Conservation (phyloP, 805 yeast genomes). For the Saturnispora serradocipensis region DNA sequence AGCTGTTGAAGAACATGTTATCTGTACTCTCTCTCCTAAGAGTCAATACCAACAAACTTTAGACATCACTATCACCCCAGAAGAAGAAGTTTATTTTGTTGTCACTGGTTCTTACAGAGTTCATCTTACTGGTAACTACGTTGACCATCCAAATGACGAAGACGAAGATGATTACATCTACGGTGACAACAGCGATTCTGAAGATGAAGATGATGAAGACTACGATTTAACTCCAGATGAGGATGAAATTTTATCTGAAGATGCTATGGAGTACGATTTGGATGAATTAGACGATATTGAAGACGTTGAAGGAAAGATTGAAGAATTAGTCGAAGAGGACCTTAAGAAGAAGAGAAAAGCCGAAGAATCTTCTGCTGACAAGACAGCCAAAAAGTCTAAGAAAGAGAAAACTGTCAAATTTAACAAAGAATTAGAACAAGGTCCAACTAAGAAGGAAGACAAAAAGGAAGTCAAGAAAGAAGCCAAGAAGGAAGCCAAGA, state of each 20-base stretch:
- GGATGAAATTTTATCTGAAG: slow-evolving; percentile 42
- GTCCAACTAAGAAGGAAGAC: slow-evolving; percentile 52
- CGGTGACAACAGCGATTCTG: slow-evolving; percentile 33
- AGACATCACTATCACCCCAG: slow-evolving; percentile 84
- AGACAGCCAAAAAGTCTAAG: slow-evolving; percentile 31
- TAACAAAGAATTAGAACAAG: slow-evolving; percentile 86
- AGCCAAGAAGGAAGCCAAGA: slow-evolving; percentile 17
- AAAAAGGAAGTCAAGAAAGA: slow-evolving; percentile 21
- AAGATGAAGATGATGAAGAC: slow-evolving; percentile 45
- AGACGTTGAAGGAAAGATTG: slow-evolving; percentile 63
- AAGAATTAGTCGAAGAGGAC: slow-evolving; percentile 63
- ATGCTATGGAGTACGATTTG: slow-evolving; percentile 43
- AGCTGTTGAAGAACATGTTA: slow-evolving; percentile 72
- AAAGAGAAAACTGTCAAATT: slow-evolving; percentile 74
- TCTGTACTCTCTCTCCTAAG: slow-evolving; percentile 87
- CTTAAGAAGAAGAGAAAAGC: slow-evolving; percentile 28
- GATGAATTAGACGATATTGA: slow-evolving; percentile 61
- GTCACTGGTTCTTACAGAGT: slow-evolving; percentile 94
- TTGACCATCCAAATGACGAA: slow-evolving; percentile 88
- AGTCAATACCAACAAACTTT: slow-evolving; percentile 80
- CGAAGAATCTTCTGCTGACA: slow-evolving; percentile 17
- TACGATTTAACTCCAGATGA: slow-evolving; percentile 70
- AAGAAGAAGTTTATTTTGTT: slow-evolving; percentile 88
- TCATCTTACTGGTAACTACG: slow-evolving; percentile 89
- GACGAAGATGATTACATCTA: slow-evolving; percentile 45